Percentiles rank a stretch among this genome's conserved stretches.
phyloP scores from a whole-genome alignment of 371 early-diverging fungal species.

The Scutellospora calospora region DNA sequence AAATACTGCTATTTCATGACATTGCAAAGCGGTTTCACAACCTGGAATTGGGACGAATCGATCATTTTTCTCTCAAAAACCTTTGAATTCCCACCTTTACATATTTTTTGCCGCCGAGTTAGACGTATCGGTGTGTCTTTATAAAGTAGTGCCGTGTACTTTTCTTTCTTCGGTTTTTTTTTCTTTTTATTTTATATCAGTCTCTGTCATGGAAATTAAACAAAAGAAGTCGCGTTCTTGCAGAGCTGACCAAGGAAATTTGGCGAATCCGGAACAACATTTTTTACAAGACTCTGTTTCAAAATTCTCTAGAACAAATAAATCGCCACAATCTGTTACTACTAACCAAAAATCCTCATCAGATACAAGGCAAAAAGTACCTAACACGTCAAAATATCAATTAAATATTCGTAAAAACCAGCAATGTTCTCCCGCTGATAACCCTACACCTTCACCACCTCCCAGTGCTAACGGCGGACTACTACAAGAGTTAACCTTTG shows the following conservation, averaged over 20 bases:
- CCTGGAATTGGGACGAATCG: neutral
- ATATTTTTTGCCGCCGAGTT: neutral
- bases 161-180: neutral
- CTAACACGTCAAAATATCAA: conserved; percentile 22
- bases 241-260: neutral
- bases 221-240: neutral
- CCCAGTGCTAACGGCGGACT: neutral
- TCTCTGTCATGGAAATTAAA: neutral
- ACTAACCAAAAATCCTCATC: neutral
- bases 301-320: neutral
- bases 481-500: neutral
- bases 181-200: neutral
- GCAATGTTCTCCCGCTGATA: neutral
- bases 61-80: neutral
- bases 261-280: neutral
- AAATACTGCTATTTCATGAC: too few species aligned
- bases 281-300: neutral
- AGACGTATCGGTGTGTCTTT: neutral
- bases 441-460: neutral
- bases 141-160: neutral
- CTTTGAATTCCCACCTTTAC: neutral
- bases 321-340: neutral
- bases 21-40: neutral
- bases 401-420: conserved; percentile 14
- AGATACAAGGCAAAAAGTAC: conserved; percentile 12